phyloP scores from a whole-genome alignment of 164 flowering plant species.

The Macadamia integrifolia region DNA sequence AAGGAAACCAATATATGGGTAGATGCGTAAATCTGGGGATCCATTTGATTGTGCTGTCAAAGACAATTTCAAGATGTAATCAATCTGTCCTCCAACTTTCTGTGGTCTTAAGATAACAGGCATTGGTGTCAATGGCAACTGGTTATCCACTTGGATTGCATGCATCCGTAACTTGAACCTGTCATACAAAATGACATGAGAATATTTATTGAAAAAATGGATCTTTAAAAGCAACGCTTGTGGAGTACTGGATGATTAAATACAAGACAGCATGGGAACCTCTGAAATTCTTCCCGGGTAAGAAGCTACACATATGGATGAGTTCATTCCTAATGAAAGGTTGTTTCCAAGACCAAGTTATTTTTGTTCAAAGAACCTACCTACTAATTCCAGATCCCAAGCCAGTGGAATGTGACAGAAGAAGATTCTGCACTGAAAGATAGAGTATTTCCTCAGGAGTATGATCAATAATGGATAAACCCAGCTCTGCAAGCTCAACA shows the following conservation, averaged over 20 bases:
- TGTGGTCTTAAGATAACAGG: conserved; percentile 97
- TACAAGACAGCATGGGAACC: not conserved
- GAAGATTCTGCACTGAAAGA: conserved; percentile 76
- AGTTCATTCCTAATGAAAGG: not conserved
- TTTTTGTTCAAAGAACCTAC: conserved; percentile 28
- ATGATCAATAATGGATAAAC: conserved; percentile 87
- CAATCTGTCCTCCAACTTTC: conserved; percentile 61
- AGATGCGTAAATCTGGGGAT: conserved; percentile 61
- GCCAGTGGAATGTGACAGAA: conserved; percentile 81
- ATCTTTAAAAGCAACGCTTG: too few relatives aligned
- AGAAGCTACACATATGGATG: not conserved
- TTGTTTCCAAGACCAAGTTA: not conserved
- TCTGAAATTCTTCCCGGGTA: not conserved
- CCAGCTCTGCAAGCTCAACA: conserved; percentile 87
- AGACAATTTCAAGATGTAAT: conserved; percentile 70
- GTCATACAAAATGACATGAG: conserved; percentile 17
- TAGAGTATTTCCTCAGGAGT: conserved; percentile 98
- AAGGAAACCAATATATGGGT: conserved; percentile 89
- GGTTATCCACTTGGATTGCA: conserved; percentile 91
- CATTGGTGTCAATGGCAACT: conserved; percentile 87
- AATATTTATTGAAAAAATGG: too few relatives aligned
- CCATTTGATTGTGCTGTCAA: conserved; percentile 78
- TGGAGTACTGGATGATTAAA: not conserved
- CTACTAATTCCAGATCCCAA: conserved; percentile 91
- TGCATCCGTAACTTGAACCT: conserved; percentile 83